phyloP scores from a whole-genome alignment of 2,329 filamentous ascomycete genomes.

The Colletotrichum chlorophyti region DNA sequence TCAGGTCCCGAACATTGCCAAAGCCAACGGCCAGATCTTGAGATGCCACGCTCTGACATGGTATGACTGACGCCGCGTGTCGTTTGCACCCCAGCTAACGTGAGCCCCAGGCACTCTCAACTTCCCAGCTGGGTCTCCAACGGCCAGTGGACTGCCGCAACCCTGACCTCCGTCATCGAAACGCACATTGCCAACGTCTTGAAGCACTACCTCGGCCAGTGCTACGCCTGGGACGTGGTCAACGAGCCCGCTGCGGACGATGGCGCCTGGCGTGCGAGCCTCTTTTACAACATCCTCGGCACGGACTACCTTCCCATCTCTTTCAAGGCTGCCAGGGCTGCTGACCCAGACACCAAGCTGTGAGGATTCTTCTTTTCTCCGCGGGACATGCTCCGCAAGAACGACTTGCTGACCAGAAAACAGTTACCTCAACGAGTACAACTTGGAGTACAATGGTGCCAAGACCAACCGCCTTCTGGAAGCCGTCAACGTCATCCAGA shows the following conservation, averaged over 20 bases:
- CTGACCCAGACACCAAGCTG: slow-evolving; percentile 54
- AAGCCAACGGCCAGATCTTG: slow-evolving; percentile 56
- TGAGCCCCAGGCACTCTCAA: slow-evolving; percentile 28
- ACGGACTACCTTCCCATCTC: slow-evolving; percentile 56
- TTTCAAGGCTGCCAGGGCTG: slow-evolving; percentile 53
- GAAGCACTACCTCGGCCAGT: slow-evolving; percentile 51
- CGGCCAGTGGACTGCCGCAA: slow-evolving; percentile 22
- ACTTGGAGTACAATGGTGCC: slow-evolving; percentile 50
- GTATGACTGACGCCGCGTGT: slow-evolving; percentile 40
- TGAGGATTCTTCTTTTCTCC: slow-evolving; percentile 53
- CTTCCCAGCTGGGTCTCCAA: slow-evolving; percentile 33
- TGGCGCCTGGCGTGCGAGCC: slow-evolving; percentile 50
- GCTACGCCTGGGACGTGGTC: slow-evolving; percentile 59
- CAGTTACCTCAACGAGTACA: slow-evolving; percentile 66
- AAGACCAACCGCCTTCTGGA: slow-evolving; percentile 43
- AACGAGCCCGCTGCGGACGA: slow-evolving; percentile 55
- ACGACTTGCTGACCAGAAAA: not conserved
- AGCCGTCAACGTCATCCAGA: slow-evolving; percentile 42
- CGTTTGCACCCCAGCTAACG: slow-evolving; percentile 1
- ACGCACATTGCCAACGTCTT: slow-evolving; percentile 57
- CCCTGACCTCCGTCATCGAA: slow-evolving; percentile 48
- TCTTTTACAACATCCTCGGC: slow-evolving; percentile 57
- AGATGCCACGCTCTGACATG: slow-evolving; percentile 68
- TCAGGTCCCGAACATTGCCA: slow-evolving; percentile 52
- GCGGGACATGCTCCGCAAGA: slow-evolving; percentile 33